Evolutionary conservation across 1,284 basidiomycete species (phyloP).

Genomic region (Ceratobasidium sp.): DNA sequence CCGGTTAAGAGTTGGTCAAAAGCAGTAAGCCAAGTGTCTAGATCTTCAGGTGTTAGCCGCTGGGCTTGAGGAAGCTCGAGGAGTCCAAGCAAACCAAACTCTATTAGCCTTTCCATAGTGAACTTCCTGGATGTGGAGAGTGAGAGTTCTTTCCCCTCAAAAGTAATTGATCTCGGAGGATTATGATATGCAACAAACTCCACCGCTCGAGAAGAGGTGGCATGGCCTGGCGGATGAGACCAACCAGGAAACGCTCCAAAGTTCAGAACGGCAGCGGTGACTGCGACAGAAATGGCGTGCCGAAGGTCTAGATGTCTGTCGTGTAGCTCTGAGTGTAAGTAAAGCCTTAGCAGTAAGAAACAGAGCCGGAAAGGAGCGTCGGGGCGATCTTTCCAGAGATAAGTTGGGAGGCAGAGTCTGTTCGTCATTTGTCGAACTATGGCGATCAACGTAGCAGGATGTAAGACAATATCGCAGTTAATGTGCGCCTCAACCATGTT

Average conservation of each 20-base stretch:
- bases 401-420: neutral
- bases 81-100: constrained; percentile 7
- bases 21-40: neutral
- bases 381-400: neutral
- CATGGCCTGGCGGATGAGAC: neutral
- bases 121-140: neutral
- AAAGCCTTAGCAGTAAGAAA: neutral
- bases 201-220: neutral
- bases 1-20: too few relatives aligned
- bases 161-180: neutral
- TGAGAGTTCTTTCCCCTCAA: neutral
- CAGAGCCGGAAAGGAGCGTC: neutral
- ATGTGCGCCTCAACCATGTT: neutral
- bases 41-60: neutral
- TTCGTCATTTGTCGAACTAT: neutral
- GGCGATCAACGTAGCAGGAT: neutral
- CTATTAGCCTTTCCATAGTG: neutral
- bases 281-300: neutral
- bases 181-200: constrained; percentile 3
- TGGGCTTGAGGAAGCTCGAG: neutral
- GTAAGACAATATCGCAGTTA: neutral
- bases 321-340: neutral
- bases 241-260: constrained; percentile 1
- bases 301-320: neutral
- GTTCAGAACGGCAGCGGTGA: neutral